phyloP scores from a whole-genome alignment of 257 asterid species.

The Lycium ferocissimum region DNA sequence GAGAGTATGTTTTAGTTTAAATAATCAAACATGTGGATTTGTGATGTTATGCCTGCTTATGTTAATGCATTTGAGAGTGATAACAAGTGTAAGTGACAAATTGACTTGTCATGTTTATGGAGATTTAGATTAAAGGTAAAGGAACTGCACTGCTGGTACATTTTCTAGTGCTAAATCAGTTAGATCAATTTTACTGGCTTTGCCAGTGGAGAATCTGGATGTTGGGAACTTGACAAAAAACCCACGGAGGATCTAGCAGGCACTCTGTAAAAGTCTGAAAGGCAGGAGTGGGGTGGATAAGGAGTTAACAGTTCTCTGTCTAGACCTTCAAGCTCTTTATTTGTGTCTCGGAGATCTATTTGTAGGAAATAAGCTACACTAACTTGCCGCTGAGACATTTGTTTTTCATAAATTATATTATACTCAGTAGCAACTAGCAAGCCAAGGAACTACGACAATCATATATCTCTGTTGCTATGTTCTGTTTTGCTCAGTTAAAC shows the following conservation, averaged over 20 bases:
- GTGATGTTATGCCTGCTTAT: neutral
- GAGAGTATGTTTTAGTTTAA: neutral
- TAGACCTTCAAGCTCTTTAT: neutral
- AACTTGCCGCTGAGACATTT: neutral
- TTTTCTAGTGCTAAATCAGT: neutral
- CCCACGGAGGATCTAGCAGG: neutral
- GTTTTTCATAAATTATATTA: neutral
- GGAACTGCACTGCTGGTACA: neutral
- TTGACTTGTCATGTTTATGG: neutral
- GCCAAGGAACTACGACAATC: neutral
- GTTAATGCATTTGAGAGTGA: conserved; percentile 6
- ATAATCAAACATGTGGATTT: neutral
- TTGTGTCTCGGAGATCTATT: neutral
- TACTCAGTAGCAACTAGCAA: neutral
- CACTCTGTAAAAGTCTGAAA: neutral
- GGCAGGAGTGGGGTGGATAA: neutral
- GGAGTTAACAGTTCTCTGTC: neutral
- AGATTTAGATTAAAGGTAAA: conserved; percentile 20
- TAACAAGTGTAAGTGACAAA: neutral
- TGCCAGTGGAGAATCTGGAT: conserved; percentile 13
- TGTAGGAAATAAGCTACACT: conserved; percentile 11
- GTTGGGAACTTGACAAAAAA: conserved; percentile 14
- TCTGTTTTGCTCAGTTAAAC: neutral
- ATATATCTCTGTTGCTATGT: neutral
- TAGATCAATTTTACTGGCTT: neutral